Base-by-base conservation (phyloP, 2,329 filamentous ascomycete species). In the Fusarium brachygibbosum region DNA sequence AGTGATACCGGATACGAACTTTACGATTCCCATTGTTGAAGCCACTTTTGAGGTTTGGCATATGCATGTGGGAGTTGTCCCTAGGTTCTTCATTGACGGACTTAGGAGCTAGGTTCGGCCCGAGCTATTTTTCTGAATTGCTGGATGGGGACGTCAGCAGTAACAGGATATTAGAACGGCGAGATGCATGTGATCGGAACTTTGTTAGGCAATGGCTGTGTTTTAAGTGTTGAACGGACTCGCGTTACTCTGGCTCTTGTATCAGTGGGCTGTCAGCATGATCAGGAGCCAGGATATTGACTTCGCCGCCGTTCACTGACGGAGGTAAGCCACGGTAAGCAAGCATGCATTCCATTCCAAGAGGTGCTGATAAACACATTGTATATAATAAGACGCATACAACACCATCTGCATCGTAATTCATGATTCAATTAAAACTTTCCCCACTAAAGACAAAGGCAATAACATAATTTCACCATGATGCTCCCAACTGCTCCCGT, bases 91-190 rank as follows among this genome's bases (percentile, higher is more conserved):
- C 1, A 6, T 4, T 6, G 3, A 31, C 5, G 40, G 17, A 6
- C 17, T 58, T 29, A 6, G 19, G 28, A 45, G 11, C 60, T 65
- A 65, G 62, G 62, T 48, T 38, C 60, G 60, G 60, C 25, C 62
- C 60, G 60, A 40, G 28, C 29, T 38, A 19, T 25, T 50, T 35
- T 17, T 21, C 14, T 48, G 6, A 2, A 25, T 29, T 9, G 13
- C 13, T 59, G 45, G 53, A 35, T 50, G 45, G 42, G 14, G 7
- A 28, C 19, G 17, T 29, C n/a, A 38, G 48, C 10, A 13, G 11
- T 19, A 21, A 29, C 16, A 25, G 19, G 12, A 38, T 12, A 2
- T 16, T 4, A 11, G 5, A 23, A 45, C 7, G 13, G 10, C 31
- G n/a, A 37, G 17, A 45, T 51, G 34, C 38, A 23, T 63, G 34